Percentiles rank a stretch among this genome's conserved stretches.
Evolutionary conservation across 2,329 filamentous ascomycete species (phyloP).

Genomic region (Hirsutella minnesotensis): DNA sequence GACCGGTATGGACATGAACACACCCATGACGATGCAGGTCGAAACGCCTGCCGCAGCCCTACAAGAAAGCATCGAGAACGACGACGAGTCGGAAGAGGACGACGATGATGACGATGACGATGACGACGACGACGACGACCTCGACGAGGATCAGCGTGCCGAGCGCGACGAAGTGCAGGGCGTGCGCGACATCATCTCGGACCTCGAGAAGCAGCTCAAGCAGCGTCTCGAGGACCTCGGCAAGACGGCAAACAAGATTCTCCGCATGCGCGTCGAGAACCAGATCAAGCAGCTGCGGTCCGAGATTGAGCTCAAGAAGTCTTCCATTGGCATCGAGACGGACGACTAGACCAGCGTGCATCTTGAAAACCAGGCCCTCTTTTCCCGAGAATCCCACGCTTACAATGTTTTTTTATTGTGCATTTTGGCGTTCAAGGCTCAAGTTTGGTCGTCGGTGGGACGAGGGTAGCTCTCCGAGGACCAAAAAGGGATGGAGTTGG

Average conservation of each 20-base stretch:
- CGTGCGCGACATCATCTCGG: conserved; percentile 41
- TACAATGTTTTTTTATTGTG: too few relatives aligned
- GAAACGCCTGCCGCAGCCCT: conserved; percentile 30
- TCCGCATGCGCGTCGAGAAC: conserved; percentile 36
- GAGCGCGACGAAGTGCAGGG: conserved; percentile 39
- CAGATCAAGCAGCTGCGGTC: conserved; percentile 35
- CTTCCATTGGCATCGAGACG: conserved; percentile 28
- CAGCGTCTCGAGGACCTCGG: conserved; percentile 31
- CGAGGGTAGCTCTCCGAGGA: too few relatives aligned
- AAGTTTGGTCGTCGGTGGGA: too few relatives aligned
- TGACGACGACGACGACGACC: conserved; percentile 29
- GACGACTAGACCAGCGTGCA: conserved; percentile 15
- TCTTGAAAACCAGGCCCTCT: too few relatives aligned
- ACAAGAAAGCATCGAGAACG: conserved; percentile 33
- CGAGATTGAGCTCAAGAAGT: conserved; percentile 32
- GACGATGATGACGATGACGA: conserved; percentile 32
- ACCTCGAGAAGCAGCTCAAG: conserved; percentile 38
- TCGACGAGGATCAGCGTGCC: conserved; percentile 41
- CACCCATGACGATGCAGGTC: conserved; percentile 31
- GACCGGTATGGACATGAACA: conserved; percentile 30
- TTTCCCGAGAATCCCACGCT: too few relatives aligned
- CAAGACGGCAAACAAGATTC: conserved; percentile 31
- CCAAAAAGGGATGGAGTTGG: neutral
- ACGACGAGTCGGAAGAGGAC: conserved; percentile 28
- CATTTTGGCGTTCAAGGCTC: too few relatives aligned